A percentile compares a stretch with the other conserved stretches of the same genome.
These are phyloP conservation scores for Penicillium goetzii DNA, from an alignment of 495 filamentous ascomycete species.

Conservation along the genomic window DNA sequence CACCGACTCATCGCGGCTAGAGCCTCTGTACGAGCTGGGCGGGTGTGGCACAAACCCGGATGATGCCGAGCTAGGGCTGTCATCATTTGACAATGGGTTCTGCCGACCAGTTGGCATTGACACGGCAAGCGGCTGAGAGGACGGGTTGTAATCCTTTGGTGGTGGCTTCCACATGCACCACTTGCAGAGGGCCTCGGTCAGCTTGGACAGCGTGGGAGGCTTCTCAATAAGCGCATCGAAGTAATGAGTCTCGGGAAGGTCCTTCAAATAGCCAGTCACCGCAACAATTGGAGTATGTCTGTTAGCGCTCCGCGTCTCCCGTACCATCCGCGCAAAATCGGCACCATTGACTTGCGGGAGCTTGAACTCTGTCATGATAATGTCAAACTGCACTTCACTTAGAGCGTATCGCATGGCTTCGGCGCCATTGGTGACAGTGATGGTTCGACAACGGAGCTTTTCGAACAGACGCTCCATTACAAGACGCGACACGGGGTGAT, in stretches of 20 bases:
- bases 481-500: conserved; percentile 94
- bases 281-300: conserved; percentile 93
- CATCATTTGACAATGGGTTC: conserved; percentile 63
- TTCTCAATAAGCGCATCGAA: conserved; percentile 96
- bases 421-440: conserved; percentile 82
- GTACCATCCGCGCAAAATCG: conserved; percentile 95
- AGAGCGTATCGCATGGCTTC: conserved; percentile 91
- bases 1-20: conserved; percentile 83
- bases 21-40: conserved; percentile 73
- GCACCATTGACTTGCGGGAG: conserved; percentile 91
- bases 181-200: conserved; percentile 80
- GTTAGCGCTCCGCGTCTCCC: conserved; percentile 92
- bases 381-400: conserved; percentile 90
- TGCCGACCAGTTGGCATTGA: conserved; percentile 64
- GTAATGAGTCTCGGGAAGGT: conserved; percentile 89
- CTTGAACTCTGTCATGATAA: conserved; percentile 97
- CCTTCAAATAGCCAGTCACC: conserved; percentile 96
- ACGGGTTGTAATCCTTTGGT: conserved; percentile 48
- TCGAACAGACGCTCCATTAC: conserved; percentile 97
- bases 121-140: conserved; percentile 56
- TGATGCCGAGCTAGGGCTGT: conserved; percentile 82
- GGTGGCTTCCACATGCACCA: conserved; percentile 94
- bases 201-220: conserved; percentile 84
- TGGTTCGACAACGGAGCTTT: conserved; percentile 93
- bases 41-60: conserved; percentile 72